Conservation (phyloP, 1,284 basidiomycete species). For the Tylopilus sp. region DNA sequence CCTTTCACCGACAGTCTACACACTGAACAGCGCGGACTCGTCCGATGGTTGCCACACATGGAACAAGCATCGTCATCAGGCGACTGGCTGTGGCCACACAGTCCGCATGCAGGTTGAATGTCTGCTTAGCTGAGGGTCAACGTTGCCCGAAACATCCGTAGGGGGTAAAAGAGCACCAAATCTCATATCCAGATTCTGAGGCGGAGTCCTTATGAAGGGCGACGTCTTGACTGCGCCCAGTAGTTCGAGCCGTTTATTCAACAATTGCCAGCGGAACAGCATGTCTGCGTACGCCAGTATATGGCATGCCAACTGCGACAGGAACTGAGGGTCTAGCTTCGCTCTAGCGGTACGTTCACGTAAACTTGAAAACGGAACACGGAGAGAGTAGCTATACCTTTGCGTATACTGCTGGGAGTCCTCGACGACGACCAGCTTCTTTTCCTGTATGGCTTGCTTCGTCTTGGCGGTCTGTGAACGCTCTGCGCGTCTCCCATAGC, state of each 20-base stretch:
- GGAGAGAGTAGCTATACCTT: slow-evolving; percentile 6
- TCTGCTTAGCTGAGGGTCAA: slow-evolving; percentile 30
- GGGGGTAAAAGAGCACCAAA: slow-evolving; percentile 36
- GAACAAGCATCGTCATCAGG: slow-evolving; percentile 43
- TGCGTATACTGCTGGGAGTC: slow-evolving; percentile 13
- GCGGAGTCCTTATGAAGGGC: slow-evolving; percentile 24
- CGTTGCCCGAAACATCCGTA: background rate
- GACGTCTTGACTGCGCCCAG: slow-evolving; percentile 54
- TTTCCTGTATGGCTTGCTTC: slow-evolving; percentile 32
- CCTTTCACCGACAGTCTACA: slow-evolving; percentile 80
- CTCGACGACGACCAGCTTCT: slow-evolving; percentile 36
- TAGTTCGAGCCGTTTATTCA: slow-evolving; percentile 65
- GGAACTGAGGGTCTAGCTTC: slow-evolving; percentile 13
- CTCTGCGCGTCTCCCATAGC: slow-evolving; percentile 36
- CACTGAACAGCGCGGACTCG: slow-evolving; percentile 58
- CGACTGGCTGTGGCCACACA: slow-evolving; percentile 35
- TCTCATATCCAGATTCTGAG: slow-evolving; percentile 28
- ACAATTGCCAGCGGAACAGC: slow-evolving; percentile 66
- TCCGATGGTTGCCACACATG: slow-evolving; percentile 44
- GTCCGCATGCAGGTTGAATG: slow-evolving; percentile 38
- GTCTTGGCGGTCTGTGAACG: slow-evolving; percentile 37
- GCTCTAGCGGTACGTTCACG: slow-evolving; percentile 8
- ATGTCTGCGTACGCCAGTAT: slow-evolving; percentile 72
- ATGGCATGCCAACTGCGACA: slow-evolving; percentile 54
- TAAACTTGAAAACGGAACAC: background rate